Conservation (phyloP, 73 alveolate genomes). For the Loxodes magnus region DNA sequence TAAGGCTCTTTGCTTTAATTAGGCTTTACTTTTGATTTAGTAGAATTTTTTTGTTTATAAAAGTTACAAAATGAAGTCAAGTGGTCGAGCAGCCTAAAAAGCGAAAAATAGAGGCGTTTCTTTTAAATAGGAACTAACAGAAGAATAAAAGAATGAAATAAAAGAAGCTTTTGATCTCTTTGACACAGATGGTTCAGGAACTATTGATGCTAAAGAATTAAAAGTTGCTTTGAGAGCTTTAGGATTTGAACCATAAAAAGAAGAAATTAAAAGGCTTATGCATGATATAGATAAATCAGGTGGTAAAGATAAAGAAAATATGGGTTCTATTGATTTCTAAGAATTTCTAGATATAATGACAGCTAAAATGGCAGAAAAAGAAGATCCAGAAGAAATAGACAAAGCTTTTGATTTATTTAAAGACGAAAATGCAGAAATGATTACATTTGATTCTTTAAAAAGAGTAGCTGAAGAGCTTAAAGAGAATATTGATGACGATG, state of each 20-base stretch:
- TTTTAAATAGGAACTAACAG: constrained; percentile 72
- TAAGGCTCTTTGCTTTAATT: too few relatives aligned
- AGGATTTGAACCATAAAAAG: constrained; percentile 97
- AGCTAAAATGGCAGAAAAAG: constrained; percentile 89
- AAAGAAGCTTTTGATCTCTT: constrained; percentile 94
- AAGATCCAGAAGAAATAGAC: constrained; percentile 62
- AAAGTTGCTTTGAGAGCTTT: constrained; percentile 91
- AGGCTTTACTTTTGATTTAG: too few relatives aligned
- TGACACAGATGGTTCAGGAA: constrained; percentile 94
- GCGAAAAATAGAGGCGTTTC: constrained; percentile 32
- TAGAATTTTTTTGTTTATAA: too few relatives aligned
- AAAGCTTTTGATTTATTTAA: constrained; percentile 85
- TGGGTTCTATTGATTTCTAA: constrained; percentile 88
- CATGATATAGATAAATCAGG: constrained; percentile 62
- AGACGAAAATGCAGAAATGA: constrained; percentile 65
- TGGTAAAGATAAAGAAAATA: constrained; percentile 72
- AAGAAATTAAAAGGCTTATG: constrained; percentile 79
- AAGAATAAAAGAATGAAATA: constrained; percentile 84
- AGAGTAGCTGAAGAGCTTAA: constrained; percentile 80
- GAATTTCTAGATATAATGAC: constrained; percentile 94
- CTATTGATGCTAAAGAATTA: constrained; percentile 88
- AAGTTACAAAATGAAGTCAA: too few relatives aligned
- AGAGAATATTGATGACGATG: constrained; percentile 92
- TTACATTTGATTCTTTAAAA: constrained; percentile 68
- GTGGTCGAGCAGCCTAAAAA: constrained; percentile 14